phyloP scores from a whole-genome alignment of 139 green algal species.

The Micractinium sp. region DNA sequence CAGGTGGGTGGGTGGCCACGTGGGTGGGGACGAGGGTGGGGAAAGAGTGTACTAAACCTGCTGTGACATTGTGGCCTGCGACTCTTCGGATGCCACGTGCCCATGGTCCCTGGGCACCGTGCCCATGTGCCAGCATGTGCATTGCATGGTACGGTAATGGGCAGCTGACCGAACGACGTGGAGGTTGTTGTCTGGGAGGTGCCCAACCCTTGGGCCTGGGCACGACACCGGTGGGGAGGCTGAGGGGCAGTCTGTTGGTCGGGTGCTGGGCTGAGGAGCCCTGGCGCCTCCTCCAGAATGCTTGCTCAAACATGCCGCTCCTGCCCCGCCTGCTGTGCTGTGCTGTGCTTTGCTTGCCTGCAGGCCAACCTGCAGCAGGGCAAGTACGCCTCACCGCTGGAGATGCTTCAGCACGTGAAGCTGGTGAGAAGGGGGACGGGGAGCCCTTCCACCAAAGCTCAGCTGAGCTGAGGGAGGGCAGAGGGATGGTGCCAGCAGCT shows the following conservation, averaged over 20 bases:
- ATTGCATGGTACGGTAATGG: too few species aligned
- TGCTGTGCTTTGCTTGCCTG: neutral
- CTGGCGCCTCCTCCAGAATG: neutral
- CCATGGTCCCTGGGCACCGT: too few species aligned
- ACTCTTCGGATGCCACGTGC: too few species aligned
- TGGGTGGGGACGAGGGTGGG: too few species aligned
- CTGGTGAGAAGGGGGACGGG: neutral
- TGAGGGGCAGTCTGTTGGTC: too few species aligned
- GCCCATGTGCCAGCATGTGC: too few species aligned
- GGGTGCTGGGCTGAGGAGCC: neutral
- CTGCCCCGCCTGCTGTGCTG: neutral
- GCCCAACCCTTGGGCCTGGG: too few species aligned
- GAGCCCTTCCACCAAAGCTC: neutral
- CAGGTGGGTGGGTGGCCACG: too few species aligned
- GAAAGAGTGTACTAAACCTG: neutral
- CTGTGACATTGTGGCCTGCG: too few species aligned
- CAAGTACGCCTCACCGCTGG: neutral
- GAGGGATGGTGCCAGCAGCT: neutral
- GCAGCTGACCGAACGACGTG: too few species aligned
- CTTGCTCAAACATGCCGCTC: neutral
- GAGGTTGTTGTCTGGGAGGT: too few species aligned
- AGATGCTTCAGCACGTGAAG: slow-evolving; percentile 2
- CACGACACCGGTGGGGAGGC: neutral
- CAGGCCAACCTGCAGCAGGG: neutral
- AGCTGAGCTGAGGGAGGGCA: neutral